phyloP scores from a whole-genome alignment of 441 rosid genomes.

The Populus hybrid region DNA sequence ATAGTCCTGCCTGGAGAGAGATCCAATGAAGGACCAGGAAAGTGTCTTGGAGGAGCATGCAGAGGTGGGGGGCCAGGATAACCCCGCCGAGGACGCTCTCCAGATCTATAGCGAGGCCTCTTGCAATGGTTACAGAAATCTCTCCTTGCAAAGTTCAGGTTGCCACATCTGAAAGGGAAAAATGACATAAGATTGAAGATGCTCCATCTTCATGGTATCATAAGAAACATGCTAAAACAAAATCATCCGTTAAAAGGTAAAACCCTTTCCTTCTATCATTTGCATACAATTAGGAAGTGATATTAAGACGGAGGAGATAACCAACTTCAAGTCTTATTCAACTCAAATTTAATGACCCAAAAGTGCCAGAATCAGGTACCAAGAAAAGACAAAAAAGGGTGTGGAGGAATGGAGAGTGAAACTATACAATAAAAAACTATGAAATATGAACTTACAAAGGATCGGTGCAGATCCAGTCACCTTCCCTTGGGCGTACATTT shows the following conservation, averaged over 20 bases:
- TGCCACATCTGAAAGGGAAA: slow-evolving; percentile 51
- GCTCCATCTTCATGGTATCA: not conserved
- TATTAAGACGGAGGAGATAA: too few relatives aligned
- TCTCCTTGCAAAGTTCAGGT: slow-evolving; percentile 88
- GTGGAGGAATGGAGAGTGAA: too few relatives aligned
- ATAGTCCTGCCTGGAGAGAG: slow-evolving; percentile 59
- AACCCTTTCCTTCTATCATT: not conserved
- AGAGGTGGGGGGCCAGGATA: slow-evolving; percentile 45
- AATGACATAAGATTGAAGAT: not conserved
- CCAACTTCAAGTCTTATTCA: too few relatives aligned
- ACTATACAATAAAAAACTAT: too few relatives aligned
- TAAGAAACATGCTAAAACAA: not conserved
- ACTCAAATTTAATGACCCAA: too few relatives aligned
- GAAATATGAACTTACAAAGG: slow-evolving; percentile 45
- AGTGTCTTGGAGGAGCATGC: slow-evolving; percentile 49
- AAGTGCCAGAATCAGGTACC: too few relatives aligned
- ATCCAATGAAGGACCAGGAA: slow-evolving; percentile 58
- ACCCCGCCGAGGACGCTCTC: slow-evolving; percentile 60
- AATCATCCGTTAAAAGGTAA: not conserved
- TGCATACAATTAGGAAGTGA: too few relatives aligned
- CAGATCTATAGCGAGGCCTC: slow-evolving; percentile 56
- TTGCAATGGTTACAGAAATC: slow-evolving; percentile 74
- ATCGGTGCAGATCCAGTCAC: slow-evolving; percentile 82
- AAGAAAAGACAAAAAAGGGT: too few relatives aligned
- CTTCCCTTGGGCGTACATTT: slow-evolving; percentile 87